phyloP scores from a whole-genome alignment of 192 early-diverging fungal species.

The Chytriomyces sp. region DNA sequence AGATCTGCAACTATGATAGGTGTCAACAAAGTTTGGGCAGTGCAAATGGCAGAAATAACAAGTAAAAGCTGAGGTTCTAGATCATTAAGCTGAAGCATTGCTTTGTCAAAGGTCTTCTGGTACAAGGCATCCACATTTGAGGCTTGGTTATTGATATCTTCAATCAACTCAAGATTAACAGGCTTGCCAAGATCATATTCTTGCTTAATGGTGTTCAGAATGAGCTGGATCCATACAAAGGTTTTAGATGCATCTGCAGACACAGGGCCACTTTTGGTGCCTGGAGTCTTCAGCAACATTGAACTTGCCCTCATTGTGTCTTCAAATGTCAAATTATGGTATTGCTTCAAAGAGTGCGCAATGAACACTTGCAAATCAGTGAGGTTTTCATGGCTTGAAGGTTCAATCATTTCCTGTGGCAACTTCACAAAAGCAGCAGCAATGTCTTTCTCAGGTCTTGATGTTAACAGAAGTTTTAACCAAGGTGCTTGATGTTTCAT shows the following conservation, averaged over 20 bases:
- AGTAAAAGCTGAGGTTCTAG: background rate
- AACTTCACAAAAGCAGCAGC: background rate
- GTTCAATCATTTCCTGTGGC: background rate
- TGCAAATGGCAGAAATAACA: background rate
- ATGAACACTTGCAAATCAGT: background rate
- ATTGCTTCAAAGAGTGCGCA: background rate
- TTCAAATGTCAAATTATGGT: too few relatives aligned
- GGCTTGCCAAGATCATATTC: background rate
- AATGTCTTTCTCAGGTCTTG: background rate
- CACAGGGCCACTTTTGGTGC: too few relatives aligned
- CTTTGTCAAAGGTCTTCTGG: background rate
- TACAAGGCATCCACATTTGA: background rate
- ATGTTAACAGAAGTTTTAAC: background rate
- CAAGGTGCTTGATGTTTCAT: background rate
- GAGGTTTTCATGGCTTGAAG: background rate
- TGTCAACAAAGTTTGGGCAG: background rate
- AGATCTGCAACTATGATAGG: background rate
- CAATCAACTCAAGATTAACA: background rate
- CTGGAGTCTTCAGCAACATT: background rate
- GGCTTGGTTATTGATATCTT: background rate
- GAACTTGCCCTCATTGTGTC: background rate
- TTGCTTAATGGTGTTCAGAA: background rate
- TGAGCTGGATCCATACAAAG: background rate
- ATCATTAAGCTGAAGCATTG: background rate
- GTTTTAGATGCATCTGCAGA: background rate